Base-by-base conservation (phyloP, 2,329 filamentous ascomycete genomes). In the Aspergillus oerlinghausenensis region DNA sequence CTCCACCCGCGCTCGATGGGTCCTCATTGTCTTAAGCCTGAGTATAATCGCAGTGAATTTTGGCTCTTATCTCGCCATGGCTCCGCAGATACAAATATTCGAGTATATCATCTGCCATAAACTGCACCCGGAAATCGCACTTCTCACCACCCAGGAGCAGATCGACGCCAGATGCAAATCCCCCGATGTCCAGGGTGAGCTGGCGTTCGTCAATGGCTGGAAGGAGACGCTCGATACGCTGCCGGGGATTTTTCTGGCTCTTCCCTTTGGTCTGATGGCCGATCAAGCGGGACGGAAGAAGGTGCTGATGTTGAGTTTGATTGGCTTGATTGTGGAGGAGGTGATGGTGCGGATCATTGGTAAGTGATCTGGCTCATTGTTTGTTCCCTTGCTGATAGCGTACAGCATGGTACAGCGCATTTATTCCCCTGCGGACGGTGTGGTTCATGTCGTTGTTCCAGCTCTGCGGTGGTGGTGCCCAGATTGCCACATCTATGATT, bases 381-480 rank as follows among this genome's bases (percentile, higher is more conserved):
- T n/a, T 23, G 25, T 10, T 45, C 9, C 8, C 21, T 21, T 29
- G 17, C 49, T 50, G 29, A 56, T n/a, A 40, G 23, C 25, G 10
- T 10, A 14, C 53, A 55, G 50, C 50, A 17, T 55, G 52, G 55
- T 58, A 55, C 11, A 52, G 53, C 54, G 35, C 48, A 17, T 32
- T 17, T n/a, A 54, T 60, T 23, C 54, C 59, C 8, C 59, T 49
- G 1, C 52, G 52, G 17, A 52, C 54, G 10, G 45, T 61, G 25
- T 61, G 59, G 59, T 55, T 59, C 28, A 55, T 55, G 4, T 40
- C 59, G n/a, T 28, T 61, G 6, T 59, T 61, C 45, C 59, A 61
- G 47, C 47, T 61, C 23, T 49, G 50, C 35, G 59, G 59, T n/a
- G 57, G 59, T 32, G 59, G 59, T 7, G n/a, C 40, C 14, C 52